phyloP scores from a whole-genome alignment of 192 early-diverging fungal genomes.

The Coemansia asiatica region DNA sequence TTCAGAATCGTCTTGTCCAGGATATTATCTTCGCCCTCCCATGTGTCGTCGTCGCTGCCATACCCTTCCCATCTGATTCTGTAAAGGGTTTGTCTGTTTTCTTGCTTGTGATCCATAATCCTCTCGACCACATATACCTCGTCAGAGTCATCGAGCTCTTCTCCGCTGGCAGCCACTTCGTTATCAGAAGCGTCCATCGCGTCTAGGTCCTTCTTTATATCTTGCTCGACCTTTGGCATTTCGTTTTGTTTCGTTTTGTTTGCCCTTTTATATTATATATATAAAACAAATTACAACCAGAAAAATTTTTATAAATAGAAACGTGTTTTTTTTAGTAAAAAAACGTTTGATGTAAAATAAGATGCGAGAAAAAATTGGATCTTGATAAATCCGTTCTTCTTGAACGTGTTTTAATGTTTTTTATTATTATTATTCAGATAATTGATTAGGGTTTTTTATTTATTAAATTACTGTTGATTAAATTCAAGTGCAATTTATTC shows the following conservation, averaged over 20 bases:
- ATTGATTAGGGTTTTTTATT: no score
- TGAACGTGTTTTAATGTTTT: no score
- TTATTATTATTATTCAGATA: no score
- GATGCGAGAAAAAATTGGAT: no score
- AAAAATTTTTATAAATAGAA: not conserved
- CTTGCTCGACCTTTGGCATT: constrained; percentile 4
- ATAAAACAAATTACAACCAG: not conserved
- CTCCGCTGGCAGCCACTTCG: not conserved
- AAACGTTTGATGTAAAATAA: no score
- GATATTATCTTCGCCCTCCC: constrained; percentile 61
- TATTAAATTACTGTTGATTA: no score
- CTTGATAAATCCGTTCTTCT: no score
- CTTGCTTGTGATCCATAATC: constrained; percentile 23
- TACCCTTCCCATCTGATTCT: constrained; percentile 62
- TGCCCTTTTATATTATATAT: no score
- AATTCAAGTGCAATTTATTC: no score
- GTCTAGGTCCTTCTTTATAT: not conserved
- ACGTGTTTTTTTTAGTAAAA: no score
- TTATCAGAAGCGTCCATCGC: constrained; percentile 6
- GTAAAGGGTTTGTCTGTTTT: constrained; percentile 27
- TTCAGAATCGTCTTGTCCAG: constrained; percentile 35
- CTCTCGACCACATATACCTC: constrained; percentile 28
- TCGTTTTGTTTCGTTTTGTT: not conserved
- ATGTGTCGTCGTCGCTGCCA: constrained; percentile 53
- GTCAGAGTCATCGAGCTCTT: constrained; percentile 10